Base-by-base conservation (phyloP, 371 early-diverging fungal species). In the Rhizopus sp. region DNA sequence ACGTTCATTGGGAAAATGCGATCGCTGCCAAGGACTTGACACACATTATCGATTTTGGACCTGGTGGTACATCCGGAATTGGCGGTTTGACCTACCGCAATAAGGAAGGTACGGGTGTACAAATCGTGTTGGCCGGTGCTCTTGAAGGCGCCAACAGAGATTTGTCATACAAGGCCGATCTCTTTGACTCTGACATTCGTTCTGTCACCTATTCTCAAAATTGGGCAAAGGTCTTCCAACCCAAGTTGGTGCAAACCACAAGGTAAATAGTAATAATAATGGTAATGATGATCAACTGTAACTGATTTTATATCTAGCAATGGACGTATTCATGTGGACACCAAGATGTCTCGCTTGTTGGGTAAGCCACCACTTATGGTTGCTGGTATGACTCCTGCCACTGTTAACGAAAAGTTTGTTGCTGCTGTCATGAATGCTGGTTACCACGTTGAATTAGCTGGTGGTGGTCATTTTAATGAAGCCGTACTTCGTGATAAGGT, bases 31-130 rank as follows among this genome's bases (percentile, higher is more conserved):
- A 82, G 30, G 79, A 77, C 41, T 74, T 89, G 67, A 94, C 95
- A 10, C 97, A 96, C 67, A 84, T 95, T 40, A 76, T 96, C 46
- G 97, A 96, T 78, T 96, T 95, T 74, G 97, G 97, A 15, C 96
- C 96, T 5, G 94, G 95, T 63, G 94, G 93, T 53, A 78, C 92
- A 37, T 90, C 92, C 8, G 96, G 95, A 57, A 86, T 90, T 63
- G 91, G 90, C 64, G 87, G 87, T 49, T 76, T 97, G 64, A 94
- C 94, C 16, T 85, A 93, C 72, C 89, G 95, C 61, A 95, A 95
- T 84, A 93, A 92, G 84, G 94, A 95, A 64, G 97, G 97, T 52
- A 88, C 92, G n/a, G 97, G 97, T 62, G 93, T 93, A 45, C 93
- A 92, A 63, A 87, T 93, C 23, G 73, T 92, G 50, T 78, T 92